phyloP scores from a whole-genome alignment of 164 flowering plant genomes.

The Kingdonia uniflora region DNA sequence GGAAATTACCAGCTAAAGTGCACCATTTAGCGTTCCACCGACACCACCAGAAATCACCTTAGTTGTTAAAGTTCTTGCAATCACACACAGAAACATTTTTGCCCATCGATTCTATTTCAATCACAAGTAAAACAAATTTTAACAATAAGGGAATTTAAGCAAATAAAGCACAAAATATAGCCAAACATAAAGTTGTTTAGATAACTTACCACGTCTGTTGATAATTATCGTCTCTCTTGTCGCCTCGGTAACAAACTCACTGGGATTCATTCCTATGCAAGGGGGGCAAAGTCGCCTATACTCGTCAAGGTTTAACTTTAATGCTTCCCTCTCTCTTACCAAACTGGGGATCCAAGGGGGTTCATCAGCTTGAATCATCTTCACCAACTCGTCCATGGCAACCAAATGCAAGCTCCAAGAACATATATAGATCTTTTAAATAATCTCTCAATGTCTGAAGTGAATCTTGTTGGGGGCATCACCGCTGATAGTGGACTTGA shows the following conservation, averaged over 20 bases:
- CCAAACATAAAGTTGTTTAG: too few species aligned
- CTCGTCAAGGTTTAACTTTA: constrained; percentile 51
- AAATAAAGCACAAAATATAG: neutral
- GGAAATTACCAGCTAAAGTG: constrained; percentile 59
- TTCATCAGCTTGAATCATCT: constrained; percentile 69
- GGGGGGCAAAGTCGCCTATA: constrained; percentile 53
- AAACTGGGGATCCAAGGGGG: constrained; percentile 67
- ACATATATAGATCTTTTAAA: constrained; percentile 71
- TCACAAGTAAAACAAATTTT: neutral
- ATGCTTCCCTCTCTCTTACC: constrained; percentile 52
- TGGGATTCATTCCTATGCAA: constrained; percentile 71
- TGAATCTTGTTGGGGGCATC: constrained; percentile 24
- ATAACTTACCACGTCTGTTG: constrained; percentile 72
- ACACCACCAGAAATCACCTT: constrained; percentile 71
- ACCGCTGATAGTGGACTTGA: constrained; percentile 25
- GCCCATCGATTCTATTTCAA: constrained; percentile 62
- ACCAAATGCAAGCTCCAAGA: constrained; percentile 76
- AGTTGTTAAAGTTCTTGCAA: constrained; percentile 61
- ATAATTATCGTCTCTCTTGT: constrained; percentile 65
- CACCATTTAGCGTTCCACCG: constrained; percentile 85
- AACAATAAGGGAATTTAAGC: neutral
- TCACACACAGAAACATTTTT: constrained; percentile 83
- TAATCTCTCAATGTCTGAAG: constrained; percentile 39
- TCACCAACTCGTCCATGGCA: constrained; percentile 90
- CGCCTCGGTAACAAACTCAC: constrained; percentile 72